Evolutionary conservation across 139 green algal genomes (phyloP), one percentile per base, ranked within the genome.

Genomic region (Auxenochlorella pyrenoidosa): DNA sequence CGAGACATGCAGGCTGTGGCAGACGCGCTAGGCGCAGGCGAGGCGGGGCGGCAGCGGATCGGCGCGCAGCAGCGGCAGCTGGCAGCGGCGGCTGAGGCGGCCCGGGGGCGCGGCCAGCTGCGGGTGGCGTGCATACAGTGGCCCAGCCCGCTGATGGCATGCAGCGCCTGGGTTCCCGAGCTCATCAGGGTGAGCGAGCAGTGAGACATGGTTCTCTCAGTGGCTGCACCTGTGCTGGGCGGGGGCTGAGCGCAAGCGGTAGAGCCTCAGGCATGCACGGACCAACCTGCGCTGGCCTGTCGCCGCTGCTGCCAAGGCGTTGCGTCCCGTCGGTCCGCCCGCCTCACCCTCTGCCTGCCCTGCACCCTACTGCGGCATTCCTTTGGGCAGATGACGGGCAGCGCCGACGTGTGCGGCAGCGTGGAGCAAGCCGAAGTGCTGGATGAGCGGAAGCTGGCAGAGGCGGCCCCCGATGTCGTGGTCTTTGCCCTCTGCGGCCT

Each of bases 401-500:
- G 78, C 30, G 10, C 80, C 16, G 91, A 94, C 40, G 91, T 95
- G 34, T 72, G 87, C 47, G 91, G 85, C 5, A 38, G 34, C 2
- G 78, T 82, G n/a, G 86, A 87, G 79, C 44, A 51, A n/a, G 80
- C 58, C 5, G 79, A 81, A 47, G 34, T 84, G 10, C 73, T 91
- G 32, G 71, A 84, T 2, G 18, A 87, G n/a, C 43, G 87, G 47
- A 70, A 88, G 82, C 87, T 92, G 51, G 70, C 75, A 72, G 72
- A 60, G 5, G 54, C 82, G 19, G 38, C 43, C 30, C 91, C 93
- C 0, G 93, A 96, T 36, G 83, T 93, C 22, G 51, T 96, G 24
- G 63, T 96, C 40, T 94, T 96, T 85, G 93, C 92, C 13, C 54
- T 96, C 34, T 96, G 93, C 85, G 93, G 93, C 30, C 85, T 92